These are phyloP conservation scores for Otatea glauca DNA, from an alignment of 176 grass and related monocot genomes.

Conservation along the genomic window DNA sequence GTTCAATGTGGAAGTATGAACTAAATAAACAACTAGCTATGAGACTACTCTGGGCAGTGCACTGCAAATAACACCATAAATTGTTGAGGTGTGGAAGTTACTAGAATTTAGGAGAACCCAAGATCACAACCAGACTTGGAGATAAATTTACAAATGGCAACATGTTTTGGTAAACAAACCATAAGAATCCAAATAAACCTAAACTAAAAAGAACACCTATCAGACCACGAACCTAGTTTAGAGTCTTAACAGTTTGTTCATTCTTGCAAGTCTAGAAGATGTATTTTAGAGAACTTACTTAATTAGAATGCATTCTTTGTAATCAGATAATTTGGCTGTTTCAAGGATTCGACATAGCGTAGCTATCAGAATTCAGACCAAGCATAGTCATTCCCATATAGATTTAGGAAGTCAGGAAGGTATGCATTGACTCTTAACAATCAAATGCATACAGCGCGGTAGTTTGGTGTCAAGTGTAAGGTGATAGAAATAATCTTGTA, in stretches of 20 bases:
- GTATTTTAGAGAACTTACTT: background rate
- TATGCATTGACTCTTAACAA: background rate
- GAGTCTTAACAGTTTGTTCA: background rate
- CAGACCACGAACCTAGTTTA: background rate
- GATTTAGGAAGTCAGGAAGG: background rate
- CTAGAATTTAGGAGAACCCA: background rate
- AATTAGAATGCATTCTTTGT: background rate
- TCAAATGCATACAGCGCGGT: background rate
- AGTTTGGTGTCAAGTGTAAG: conserved; percentile 12
- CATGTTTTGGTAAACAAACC: background rate
- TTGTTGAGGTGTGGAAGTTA: background rate
- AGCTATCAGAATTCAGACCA: background rate
- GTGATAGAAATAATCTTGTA: too few relatives aligned
- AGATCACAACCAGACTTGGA: background rate
- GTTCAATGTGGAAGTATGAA: background rate
- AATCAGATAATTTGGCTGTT: background rate
- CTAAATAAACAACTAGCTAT: background rate
- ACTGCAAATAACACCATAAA: background rate
- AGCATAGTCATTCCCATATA: background rate
- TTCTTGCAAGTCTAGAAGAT: background rate
- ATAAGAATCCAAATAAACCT: background rate
- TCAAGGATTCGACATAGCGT: background rate
- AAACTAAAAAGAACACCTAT: background rate
- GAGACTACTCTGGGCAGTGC: background rate
- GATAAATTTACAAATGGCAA: background rate